These are phyloP conservation scores for Neofusicoccum cordaticola DNA, from an alignment of 2,329 filamentous ascomycete species.

Conservation along the genomic window DNA sequence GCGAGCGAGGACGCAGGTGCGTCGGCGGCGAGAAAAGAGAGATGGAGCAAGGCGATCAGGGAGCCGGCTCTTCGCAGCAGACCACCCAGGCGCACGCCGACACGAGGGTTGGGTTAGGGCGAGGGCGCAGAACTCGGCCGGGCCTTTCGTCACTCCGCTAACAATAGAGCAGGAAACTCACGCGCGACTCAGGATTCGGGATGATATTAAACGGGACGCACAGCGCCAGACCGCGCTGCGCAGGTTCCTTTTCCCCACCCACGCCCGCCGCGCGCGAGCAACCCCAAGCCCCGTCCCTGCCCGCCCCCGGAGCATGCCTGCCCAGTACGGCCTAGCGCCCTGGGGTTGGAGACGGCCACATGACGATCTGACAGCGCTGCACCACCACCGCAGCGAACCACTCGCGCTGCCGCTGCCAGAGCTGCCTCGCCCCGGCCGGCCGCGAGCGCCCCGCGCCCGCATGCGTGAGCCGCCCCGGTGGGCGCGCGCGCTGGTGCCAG, in stretches of 20 bases:
- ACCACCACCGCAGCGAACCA: not conserved
- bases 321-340: slow-evolving; percentile 1
- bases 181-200: slow-evolving; percentile 12
- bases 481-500: not conserved
- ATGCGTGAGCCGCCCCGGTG: not conserved
- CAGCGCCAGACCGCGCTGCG: not conserved
- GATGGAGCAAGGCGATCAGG: not conserved
- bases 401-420: not conserved
- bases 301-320: slow-evolving; percentile 13
- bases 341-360: slow-evolving; percentile 8
- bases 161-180: slow-evolving; percentile 8
- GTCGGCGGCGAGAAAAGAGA: not conserved
- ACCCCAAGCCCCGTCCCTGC: slow-evolving; percentile 9
- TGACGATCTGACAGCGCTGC: slow-evolving; percentile 15
- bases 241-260: slow-evolving; percentile 16
- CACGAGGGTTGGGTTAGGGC: not conserved
- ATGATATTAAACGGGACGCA: slow-evolving; percentile 8
- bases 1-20: not conserved
- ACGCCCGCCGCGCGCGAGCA: slow-evolving; percentile 2
- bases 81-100: not conserved
- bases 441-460: not conserved
- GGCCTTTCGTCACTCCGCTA: slow-evolving; percentile 3
- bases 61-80: not conserved
- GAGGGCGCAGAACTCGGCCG: not conserved
- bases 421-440: not conserved